These are phyloP conservation scores for Vanrija humicola DNA, from an alignment of 1,284 basidiomycete species.

Conservation along the genomic window DNA sequence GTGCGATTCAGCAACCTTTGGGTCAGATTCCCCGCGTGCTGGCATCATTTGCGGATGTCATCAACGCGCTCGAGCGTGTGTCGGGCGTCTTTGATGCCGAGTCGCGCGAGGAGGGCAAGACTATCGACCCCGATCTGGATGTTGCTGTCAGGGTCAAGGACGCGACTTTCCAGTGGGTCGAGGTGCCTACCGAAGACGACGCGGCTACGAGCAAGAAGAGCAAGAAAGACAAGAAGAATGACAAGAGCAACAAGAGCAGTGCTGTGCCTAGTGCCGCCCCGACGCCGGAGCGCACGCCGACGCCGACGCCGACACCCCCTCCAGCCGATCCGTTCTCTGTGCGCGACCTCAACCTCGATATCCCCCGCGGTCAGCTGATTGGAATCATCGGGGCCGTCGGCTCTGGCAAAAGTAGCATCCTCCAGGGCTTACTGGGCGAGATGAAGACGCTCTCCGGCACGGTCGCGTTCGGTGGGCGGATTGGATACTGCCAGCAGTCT, in stretches of 20 bases:
- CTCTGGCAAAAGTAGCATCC: constrained; percentile 59
- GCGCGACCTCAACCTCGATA: constrained; percentile 54
- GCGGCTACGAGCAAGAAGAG: not conserved
- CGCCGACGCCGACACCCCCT: not conserved
- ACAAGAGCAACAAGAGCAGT: not conserved
- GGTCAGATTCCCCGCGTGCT: not conserved
- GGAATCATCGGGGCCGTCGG: constrained; percentile 63
- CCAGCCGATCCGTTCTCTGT: constrained; percentile 53
- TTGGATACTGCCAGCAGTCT: constrained; percentile 69
- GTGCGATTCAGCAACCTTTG: constrained; percentile 41
- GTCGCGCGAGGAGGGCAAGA: constrained; percentile 50
- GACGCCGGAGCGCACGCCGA: not conserved
- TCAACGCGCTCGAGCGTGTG: not conserved
- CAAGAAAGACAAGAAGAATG: not conserved
- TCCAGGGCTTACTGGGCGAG: constrained; percentile 65
- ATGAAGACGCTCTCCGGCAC: constrained; percentile 59
- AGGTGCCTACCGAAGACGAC: not conserved
- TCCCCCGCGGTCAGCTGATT: constrained; percentile 59
- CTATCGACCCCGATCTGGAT: constrained; percentile 53
- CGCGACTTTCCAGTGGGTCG: constrained; percentile 61
- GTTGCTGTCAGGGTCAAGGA: constrained; percentile 55
- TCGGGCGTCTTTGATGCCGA: constrained; percentile 39
- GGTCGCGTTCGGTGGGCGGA: constrained; percentile 61
- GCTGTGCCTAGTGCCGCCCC: not conserved
- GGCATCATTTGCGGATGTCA: not conserved